Conservation (phyloP, 257 asterid genomes). For the Eucommia ulmoides region DNA sequence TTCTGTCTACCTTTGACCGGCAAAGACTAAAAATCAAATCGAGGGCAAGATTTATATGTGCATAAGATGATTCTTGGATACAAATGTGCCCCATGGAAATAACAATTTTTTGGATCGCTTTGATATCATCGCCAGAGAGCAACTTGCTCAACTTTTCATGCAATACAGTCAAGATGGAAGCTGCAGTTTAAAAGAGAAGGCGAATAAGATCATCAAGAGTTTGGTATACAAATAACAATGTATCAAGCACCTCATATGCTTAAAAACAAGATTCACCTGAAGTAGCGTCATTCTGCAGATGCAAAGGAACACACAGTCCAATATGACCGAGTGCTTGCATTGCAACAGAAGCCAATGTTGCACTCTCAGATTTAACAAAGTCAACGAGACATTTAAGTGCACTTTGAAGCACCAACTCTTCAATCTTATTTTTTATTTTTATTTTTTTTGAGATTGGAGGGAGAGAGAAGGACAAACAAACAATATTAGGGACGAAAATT, state of each 20-base stretch:
- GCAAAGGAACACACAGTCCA: constrained; percentile 71
- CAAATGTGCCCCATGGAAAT: constrained; percentile 90
- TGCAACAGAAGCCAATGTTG: constrained; percentile 73
- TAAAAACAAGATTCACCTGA: constrained; percentile 37
- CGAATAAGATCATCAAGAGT: background rate
- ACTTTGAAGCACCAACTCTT: constrained; percentile 60
- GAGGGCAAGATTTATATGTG: constrained; percentile 55
- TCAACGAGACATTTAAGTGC: constrained; percentile 66
- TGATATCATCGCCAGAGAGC: constrained; percentile 74
- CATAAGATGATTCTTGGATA: constrained; percentile 53
- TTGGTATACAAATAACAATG: background rate
- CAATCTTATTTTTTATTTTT: no score
- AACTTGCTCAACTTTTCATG: constrained; percentile 59
- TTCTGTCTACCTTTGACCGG: constrained; percentile 71
- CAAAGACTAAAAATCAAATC: constrained; percentile 84
- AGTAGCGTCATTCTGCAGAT: constrained; percentile 51
- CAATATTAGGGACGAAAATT: no score
- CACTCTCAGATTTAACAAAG: constrained; percentile 50
- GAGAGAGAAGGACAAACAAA: no score
- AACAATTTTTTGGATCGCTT: constrained; percentile 71
- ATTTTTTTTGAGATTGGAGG: no score
- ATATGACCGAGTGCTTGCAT: constrained; percentile 95
- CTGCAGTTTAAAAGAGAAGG: constrained; percentile 31
- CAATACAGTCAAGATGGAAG: constrained; percentile 42
- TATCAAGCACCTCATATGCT: background rate